Base-by-base conservation (phyloP, 495 filamentous ascomycete species). In the Bacidia gigantensis region DNA sequence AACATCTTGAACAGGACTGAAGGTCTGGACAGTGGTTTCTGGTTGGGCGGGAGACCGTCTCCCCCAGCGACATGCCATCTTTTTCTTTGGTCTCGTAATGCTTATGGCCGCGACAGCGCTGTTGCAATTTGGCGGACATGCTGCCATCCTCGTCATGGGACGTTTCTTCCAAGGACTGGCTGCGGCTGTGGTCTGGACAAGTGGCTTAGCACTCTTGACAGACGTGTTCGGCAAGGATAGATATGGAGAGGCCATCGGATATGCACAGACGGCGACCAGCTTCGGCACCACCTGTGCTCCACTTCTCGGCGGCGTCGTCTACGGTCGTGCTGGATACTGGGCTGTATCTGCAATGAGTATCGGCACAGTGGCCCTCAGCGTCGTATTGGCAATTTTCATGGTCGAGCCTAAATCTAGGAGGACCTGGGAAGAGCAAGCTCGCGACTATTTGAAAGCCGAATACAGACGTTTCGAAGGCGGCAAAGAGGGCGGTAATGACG, bases 161-260 rank as follows among this genome's bases (percentile, higher is more conserved):
- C 41, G 51, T 14, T 22, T 53, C 24, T 25, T 53, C 14, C 44
- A 46, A 20, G 43, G 51, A 0, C 26, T 54, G 2, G 39, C 51
- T 2, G 42, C 43, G 1, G 39, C 51, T 18, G 23, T 49, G 11
- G 29, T 48, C 10, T 54, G 29, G 43, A 51, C 50, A 2, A 49
- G 42, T 25, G 44, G 51, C 25, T 32, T 63, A 21, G 62, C 61
- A 23, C 38, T 65, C 11, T 38, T 65, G 24, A 57, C 49, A n/a
- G 58, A 60, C 32, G 43, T 53, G 2, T 59, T 57, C 24, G 58
- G 51, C 21, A 18, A 48, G 9, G 47, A 40, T 3, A 22, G 52
- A 11, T 47, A 61, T 24, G 59, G 54, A 11, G 40, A 62, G 22
- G 57, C 41, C 12, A 51, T 60, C 49, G 59, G 59, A 12, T 57